Evolutionary conservation across 2,329 filamentous ascomycete species (phyloP).

Genomic region (Sporothrix schenckii): DNA sequence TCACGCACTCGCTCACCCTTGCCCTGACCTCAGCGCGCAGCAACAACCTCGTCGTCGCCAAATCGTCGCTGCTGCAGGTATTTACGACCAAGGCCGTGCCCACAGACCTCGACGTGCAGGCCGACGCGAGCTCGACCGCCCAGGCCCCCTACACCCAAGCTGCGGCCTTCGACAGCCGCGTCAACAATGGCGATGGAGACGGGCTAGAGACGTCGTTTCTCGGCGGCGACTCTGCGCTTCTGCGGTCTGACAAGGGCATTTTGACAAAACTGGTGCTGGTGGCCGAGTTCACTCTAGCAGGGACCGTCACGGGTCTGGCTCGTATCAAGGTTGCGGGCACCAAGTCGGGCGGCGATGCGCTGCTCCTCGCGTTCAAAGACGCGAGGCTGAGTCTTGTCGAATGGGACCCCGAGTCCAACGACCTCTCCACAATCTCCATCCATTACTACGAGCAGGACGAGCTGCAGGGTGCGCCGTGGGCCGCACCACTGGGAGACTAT

Average conservation of each 20-base stretch:
- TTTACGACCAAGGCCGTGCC: slow-evolving; percentile 73
- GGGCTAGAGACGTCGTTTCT: slow-evolving; percentile 68
- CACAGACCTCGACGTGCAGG: slow-evolving; percentile 60
- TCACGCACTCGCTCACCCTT: slow-evolving; percentile 81
- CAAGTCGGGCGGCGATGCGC: slow-evolving; percentile 78
- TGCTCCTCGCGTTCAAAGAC: slow-evolving; percentile 83
- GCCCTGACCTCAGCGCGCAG: slow-evolving; percentile 75
- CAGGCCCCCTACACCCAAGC: slow-evolving; percentile 42
- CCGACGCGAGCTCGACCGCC: slow-evolving; percentile 43
- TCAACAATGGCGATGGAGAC: slow-evolving; percentile 64
- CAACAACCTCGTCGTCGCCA: slow-evolving; percentile 86
- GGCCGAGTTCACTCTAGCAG: slow-evolving; percentile 79
- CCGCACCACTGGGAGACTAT: slow-evolving; percentile 71
- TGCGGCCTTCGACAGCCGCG: background rate
- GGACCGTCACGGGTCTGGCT: slow-evolving; percentile 80
- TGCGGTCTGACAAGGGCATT: slow-evolving; percentile 64
- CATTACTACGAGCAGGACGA: slow-evolving; percentile 98
- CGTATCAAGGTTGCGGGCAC: slow-evolving; percentile 73
- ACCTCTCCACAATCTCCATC: slow-evolving; percentile 86
- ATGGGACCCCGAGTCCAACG: slow-evolving; percentile 82
- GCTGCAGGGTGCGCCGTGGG: slow-evolving; percentile 79
- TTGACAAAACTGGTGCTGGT: slow-evolving; percentile 81
- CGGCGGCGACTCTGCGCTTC: slow-evolving; percentile 62
- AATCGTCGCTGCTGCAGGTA: slow-evolving; percentile 89
- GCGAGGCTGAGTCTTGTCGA: slow-evolving; percentile 91